phyloP scores from a whole-genome alignment of 371 early-diverging fungal genomes.

The Mucor velutinosus region DNA sequence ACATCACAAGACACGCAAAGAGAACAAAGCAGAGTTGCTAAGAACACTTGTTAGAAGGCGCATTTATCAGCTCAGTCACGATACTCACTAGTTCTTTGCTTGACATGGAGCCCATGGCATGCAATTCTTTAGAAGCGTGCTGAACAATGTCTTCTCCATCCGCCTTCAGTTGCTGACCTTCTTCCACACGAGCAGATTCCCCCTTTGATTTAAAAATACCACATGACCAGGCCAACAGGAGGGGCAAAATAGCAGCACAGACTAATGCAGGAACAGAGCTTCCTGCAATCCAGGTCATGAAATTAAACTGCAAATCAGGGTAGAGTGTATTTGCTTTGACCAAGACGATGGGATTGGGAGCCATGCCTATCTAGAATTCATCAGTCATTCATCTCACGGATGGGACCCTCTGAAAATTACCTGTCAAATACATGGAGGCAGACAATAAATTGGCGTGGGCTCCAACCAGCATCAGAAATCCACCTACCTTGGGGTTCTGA shows the following conservation, averaged over 20 bases:
- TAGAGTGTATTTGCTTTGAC: conserved; percentile 54
- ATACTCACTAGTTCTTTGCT: conserved; percentile 44
- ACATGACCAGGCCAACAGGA: conserved; percentile 36
- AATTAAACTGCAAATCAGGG: conserved; percentile 56
- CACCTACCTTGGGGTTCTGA: conserved; percentile 41
- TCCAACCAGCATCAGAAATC: conserved; percentile 57
- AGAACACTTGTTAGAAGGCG: conserved; percentile 7
- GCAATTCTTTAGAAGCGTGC: conserved; percentile 38
- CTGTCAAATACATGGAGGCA: conserved; percentile 68
- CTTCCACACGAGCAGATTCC: conserved; percentile 12
- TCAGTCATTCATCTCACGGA: no score
- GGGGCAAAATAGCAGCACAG: conserved; percentile 45
- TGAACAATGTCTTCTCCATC: conserved; percentile 26
- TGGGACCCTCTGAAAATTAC: conserved; percentile 13
- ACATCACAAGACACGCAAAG: conserved; percentile 58
- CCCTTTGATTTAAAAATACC: conserved; percentile 25
- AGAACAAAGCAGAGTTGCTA: conserved; percentile 59
- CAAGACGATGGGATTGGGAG: conserved; percentile 69
- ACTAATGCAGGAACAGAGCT: conserved; percentile 58
- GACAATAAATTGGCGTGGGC: conserved; percentile 66
- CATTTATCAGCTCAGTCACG: no score
- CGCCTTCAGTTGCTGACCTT: conserved; percentile 12
- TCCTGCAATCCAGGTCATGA: conserved; percentile 61
- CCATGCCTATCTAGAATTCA: conserved; percentile 52
- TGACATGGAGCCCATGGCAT: conserved; percentile 40